These are phyloP conservation scores for Nadsonia commutata DNA, from an alignment of 1,139 yeast species.

Conservation along the genomic window DNA sequence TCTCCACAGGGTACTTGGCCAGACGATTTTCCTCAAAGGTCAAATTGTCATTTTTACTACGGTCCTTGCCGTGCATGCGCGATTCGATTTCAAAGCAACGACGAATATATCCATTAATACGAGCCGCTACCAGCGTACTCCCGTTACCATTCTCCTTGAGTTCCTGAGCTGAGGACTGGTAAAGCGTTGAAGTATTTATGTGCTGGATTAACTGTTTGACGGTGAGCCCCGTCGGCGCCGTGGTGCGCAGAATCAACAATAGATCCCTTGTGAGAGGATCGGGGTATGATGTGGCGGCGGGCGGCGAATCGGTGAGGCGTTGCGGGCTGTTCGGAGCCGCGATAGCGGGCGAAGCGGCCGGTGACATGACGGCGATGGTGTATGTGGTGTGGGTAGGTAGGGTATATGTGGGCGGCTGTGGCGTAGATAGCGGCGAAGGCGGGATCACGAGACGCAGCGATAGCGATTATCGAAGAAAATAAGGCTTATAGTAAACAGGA, in stretches of 20 bases:
- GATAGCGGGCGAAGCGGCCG: too few species aligned
- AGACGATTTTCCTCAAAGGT: conserved; percentile 4
- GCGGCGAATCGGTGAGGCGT: too few species aligned
- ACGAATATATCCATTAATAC: conserved; percentile 7
- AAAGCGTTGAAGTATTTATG: conserved; percentile 4
- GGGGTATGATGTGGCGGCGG: too few species aligned
- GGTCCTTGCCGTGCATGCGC: background rate
- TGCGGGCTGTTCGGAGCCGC: too few species aligned
- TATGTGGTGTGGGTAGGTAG: too few species aligned
- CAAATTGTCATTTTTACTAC: background rate
- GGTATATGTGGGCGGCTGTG: too few species aligned
- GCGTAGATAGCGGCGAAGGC: too few species aligned
- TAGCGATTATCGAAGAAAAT: too few species aligned
- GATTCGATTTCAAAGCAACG: conserved; percentile 1
- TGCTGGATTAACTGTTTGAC: conserved; percentile 6
- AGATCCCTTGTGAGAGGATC: background rate
- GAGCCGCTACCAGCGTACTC: conserved; percentile 6
- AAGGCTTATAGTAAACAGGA: too few species aligned
- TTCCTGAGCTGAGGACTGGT: background rate
- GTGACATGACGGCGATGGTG: too few species aligned
- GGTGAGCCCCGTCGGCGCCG: conserved; percentile 3
- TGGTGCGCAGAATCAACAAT: background rate
- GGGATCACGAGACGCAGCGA: too few species aligned
- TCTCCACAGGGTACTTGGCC: conserved; percentile 4
- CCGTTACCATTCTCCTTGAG: conserved; percentile 1